A percentile compares a stretch with the other conserved stretches of the same genome.
Evolutionary conservation across 164 flowering plant species (phyloP).

Genomic region (Aristolochia fimbriata): DNA sequence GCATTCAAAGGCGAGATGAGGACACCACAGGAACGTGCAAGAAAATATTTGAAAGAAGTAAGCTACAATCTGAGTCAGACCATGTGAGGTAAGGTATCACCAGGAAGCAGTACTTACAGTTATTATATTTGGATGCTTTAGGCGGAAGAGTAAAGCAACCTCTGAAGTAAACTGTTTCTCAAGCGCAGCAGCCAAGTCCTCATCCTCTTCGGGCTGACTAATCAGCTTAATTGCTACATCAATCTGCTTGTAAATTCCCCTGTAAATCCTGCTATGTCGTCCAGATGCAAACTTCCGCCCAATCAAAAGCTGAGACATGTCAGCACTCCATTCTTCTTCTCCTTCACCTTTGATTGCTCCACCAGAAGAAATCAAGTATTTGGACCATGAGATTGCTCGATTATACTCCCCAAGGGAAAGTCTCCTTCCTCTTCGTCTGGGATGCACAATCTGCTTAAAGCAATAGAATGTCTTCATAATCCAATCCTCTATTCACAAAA

Average conservation of each 20-base stretch:
- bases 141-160: constrained; percentile 53
- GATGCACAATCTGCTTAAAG: constrained; percentile 6
- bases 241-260: constrained; percentile 61
- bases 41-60: background rate
- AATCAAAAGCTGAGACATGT: constrained; percentile 67
- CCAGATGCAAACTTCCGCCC: constrained; percentile 75
- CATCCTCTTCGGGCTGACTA: constrained; percentile 80
- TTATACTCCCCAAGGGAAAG: constrained; percentile 38
- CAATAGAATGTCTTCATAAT: constrained; percentile 8
- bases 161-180: constrained; percentile 73
- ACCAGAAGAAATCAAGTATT: constrained; percentile 65
- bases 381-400: constrained; percentile 76
- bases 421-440: constrained; percentile 4
- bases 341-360: constrained; percentile 62
- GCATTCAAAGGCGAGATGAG: background rate
- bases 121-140: constrained; percentile 72
- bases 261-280: constrained; percentile 77
- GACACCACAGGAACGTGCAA: background rate
- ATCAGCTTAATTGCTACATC: constrained; percentile 73
- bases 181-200: constrained; percentile 37
- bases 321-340: constrained; percentile 78
- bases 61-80: background rate
- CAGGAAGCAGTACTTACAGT: constrained; percentile 37
- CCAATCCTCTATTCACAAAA: background rate
- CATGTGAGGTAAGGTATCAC: background rate